Conservation (phyloP, 2,329 filamentous ascomycete genomes). For the Alternaria viburni region DNA sequence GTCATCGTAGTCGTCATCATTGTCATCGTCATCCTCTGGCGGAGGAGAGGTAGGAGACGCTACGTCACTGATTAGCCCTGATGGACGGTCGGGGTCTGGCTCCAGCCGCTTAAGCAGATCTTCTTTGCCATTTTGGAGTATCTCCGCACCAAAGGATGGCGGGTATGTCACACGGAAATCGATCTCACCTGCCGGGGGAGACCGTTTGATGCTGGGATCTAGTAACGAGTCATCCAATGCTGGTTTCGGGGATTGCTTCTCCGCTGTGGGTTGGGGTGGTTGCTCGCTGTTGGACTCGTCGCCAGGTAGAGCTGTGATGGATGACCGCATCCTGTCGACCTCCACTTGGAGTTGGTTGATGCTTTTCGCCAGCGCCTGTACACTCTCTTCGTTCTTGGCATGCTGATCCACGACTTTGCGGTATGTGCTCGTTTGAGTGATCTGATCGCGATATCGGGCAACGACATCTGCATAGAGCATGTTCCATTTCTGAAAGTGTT, state of each 20-base stretch:
- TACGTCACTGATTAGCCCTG: conserved; percentile 47
- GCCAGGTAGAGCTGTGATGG: conserved; percentile 33
- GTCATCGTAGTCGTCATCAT: conserved; percentile 77
- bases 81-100: conserved; percentile 51
- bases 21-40: conserved; percentile 66
- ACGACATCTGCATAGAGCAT: conserved; percentile 50
- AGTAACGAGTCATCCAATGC: conserved; percentile 38
- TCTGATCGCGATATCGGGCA: conserved; percentile 48
- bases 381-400: conserved; percentile 47
- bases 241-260: conserved; percentile 27
- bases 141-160: conserved; percentile 56
- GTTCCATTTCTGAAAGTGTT: conserved; percentile 48
- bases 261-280: conserved; percentile 19
- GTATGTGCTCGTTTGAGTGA: conserved; percentile 44
- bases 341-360: conserved; percentile 51
- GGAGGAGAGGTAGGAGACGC: conserved; percentile 49
- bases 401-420: conserved; percentile 47
- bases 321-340: conserved; percentile 47
- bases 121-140: conserved; percentile 58
- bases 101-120: conserved; percentile 59
- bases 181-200: conserved; percentile 50
- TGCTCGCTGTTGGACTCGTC: conserved; percentile 24
- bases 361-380: conserved; percentile 48
- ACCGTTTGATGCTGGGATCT: conserved; percentile 46
- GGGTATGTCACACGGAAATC: conserved; percentile 59